Conservation (phyloP, 208 protist genomes). For the Tetramitus jugosus region DNA sequence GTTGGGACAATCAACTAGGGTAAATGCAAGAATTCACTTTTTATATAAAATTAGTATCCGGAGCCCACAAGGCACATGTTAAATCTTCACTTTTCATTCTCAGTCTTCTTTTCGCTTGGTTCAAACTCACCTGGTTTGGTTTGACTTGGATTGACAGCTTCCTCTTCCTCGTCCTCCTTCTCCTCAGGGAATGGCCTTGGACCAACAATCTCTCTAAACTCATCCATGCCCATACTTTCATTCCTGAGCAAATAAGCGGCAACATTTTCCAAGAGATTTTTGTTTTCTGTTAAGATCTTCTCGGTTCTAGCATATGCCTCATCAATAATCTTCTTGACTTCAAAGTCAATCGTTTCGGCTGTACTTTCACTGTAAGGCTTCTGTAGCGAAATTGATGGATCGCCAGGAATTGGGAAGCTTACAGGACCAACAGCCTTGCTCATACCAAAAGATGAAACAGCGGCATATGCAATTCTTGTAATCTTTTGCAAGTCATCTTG, state of each 20-base stretch:
- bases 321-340: conserved; percentile 69
- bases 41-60: too few relatives aligned
- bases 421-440: not conserved
- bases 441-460: conserved; percentile 62
- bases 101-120: too few relatives aligned
- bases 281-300: conserved; percentile 56
- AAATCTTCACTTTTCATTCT: too few relatives aligned
- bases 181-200: too few relatives aligned
- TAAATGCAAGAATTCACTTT: too few relatives aligned
- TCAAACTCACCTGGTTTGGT: too few relatives aligned
- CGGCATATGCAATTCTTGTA: conserved; percentile 77
- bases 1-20: too few relatives aligned
- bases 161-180: too few relatives aligned
- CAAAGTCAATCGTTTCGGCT: conserved; percentile 69
- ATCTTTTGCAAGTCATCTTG: conserved; percentile 91
- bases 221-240: conserved; percentile 62
- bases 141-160: too few relatives aligned
- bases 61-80: too few relatives aligned
- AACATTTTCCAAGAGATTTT: conserved; percentile 65
- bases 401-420: not conserved
- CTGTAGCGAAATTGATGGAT: conserved; percentile 16
- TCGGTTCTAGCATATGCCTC: conserved; percentile 64
- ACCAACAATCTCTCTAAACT: conserved; percentile 66
- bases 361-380: conserved; percentile 79
- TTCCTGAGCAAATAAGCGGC: conserved; percentile 66